Conservation (phyloP, 2,329 filamentous ascomycete species). For the Aureobasidium sp. region DNA sequence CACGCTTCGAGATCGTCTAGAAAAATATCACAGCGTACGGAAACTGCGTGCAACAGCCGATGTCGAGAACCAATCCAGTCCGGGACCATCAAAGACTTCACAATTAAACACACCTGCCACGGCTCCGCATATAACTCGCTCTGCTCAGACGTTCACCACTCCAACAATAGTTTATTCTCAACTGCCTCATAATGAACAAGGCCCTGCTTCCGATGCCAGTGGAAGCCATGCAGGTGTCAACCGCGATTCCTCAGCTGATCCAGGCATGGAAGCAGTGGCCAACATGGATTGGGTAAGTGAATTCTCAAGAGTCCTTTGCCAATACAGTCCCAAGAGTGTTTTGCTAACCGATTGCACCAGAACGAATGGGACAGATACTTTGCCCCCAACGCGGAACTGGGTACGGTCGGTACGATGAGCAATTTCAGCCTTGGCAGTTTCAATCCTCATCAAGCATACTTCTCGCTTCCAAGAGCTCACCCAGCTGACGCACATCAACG, state of each 20-base stretch:
- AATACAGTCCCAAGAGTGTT: background rate
- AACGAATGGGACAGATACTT: constrained; percentile 41
- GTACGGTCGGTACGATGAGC: constrained; percentile 23
- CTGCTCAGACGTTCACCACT: constrained; percentile 4
- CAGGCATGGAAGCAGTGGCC: constrained; percentile 31
- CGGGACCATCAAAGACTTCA: background rate
- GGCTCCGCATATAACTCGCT: constrained; percentile 1
- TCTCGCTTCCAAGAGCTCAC: background rate
- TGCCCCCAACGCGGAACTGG: constrained; percentile 26
- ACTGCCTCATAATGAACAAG: background rate
- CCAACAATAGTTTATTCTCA: constrained; percentile 11
- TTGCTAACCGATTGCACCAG: constrained; percentile 20
- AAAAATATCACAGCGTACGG: constrained; percentile 51
- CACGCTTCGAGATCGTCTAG: constrained; percentile 54
- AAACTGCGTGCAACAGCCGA: constrained; percentile 31
- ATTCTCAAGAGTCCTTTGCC: no score
- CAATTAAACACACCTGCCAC: background rate
- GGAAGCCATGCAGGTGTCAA: constrained; percentile 16
- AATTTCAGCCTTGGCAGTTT: constrained; percentile 27
- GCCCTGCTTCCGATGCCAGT: constrained; percentile 16
- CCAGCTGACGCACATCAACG: background rate
- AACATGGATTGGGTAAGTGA: constrained; percentile 59
- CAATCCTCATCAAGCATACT: constrained; percentile 14
- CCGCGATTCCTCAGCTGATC: constrained; percentile 17
- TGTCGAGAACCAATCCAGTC: constrained; percentile 3